Base-by-base conservation (phyloP, 2,329 filamentous ascomycete species). In the Calonectria naviculata region DNA sequence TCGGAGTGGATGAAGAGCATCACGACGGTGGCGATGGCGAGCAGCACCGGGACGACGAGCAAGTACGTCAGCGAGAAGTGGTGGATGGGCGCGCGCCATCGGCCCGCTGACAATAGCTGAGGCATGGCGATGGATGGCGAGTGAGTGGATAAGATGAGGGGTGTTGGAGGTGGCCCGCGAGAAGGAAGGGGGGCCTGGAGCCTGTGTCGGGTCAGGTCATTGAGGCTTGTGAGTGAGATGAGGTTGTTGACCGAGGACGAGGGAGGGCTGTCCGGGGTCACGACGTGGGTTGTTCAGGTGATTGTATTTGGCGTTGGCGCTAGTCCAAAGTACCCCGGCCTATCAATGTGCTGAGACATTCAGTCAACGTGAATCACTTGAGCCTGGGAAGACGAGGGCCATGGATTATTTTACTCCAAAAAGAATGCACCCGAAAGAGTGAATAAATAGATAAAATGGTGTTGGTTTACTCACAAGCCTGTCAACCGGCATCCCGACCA, bases 31-130 rank as follows among this genome's bases (percentile, higher is more conserved):
- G 82, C 77, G 68, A 85, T 49, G 74, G 87, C 83, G 64, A 89
- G 83, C 34, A 88, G 77, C 58, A 87, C 80, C 12, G 88, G 85
- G 3, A 86, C 78, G 49, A 90, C 84, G n/a, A 87, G 80, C 41
- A 90, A 80, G 78, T 87, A 88, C 46, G 86, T 87, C 60, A 89
- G 86, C 56, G 86, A 78, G 76, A 91, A 86, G 75, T 85, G 83
- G 38, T 88, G 87, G 66, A 91, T 86, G 19, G 89, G 89, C 13
- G 84, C 83, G 61, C 78, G 81, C 73, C 80, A 78, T 49, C 77
- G 76, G 28, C 26, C n/a, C 4, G 67, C 44, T 21, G 52, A 66
- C 19, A 66, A 52, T 29, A 38, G 60, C n/a, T 66, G 46, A 31
- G 73, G 46, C 74, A 77, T 76, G 44, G 19, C 65, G 71, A 8